A percentile compares a stretch with the other conserved stretches of the same genome.
Evolutionary conservation across 164 flowering plant species (phyloP).

Genomic region (Tetracentron sinense): DNA sequence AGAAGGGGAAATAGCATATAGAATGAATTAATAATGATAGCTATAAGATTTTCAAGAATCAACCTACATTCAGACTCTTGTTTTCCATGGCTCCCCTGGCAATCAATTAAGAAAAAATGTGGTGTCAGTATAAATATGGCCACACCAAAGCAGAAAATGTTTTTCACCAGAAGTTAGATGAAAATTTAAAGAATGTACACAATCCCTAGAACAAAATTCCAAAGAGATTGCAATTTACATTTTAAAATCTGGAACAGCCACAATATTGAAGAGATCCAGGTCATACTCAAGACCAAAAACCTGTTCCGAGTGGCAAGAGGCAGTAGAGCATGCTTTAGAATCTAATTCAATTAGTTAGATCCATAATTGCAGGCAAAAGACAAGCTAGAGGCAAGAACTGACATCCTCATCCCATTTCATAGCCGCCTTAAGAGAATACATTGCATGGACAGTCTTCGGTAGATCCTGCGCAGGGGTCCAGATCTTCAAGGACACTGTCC

Average conservation of each 20-base stretch:
- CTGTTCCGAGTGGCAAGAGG: slow-evolving; percentile 28
- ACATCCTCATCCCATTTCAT: slow-evolving; percentile 99
- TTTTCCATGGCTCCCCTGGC: slow-evolving; percentile 99
- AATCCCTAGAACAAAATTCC: background rate
- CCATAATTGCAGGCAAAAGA: background rate
- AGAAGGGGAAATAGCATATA: slow-evolving; percentile 15
- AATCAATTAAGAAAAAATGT: slow-evolving; percentile 19
- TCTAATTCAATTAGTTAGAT: background rate
- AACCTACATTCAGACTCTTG: slow-evolving; percentile 87
- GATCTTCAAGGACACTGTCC: slow-evolving; percentile 71
- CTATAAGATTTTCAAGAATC: background rate
- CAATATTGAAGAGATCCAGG: slow-evolving; percentile 93
- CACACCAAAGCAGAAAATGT: background rate
- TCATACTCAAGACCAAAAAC: slow-evolving; percentile 97
- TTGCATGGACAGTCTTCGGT: slow-evolving; percentile 93
- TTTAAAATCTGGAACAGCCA: slow-evolving; percentile 96
- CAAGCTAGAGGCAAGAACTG: slow-evolving; percentile 14
- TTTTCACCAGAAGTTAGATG: background rate
- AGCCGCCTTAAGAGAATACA: slow-evolving; percentile 94
- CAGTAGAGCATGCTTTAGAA: slow-evolving; percentile 15
- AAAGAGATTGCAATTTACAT: slow-evolving; percentile 48
- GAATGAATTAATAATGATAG: background rate
- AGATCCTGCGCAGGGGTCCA: slow-evolving; percentile 92
- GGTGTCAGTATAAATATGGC: background rate
- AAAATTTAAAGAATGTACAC: background rate